phyloP scores from a whole-genome alignment of 1,284 basidiomycete species.

The Malassezia vespertilionis region DNA sequence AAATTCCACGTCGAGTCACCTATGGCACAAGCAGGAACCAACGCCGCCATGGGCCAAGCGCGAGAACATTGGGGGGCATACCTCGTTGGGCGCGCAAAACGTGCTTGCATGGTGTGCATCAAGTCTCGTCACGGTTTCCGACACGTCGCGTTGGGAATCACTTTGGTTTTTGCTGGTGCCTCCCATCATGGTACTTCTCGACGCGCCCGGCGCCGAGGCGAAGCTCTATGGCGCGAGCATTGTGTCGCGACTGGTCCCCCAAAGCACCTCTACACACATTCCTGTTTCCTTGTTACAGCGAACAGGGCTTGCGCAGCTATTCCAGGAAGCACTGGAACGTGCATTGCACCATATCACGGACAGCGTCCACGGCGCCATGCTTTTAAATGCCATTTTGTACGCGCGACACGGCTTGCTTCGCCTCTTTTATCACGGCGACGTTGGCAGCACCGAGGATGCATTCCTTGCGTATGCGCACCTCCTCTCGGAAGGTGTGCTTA shows the following conservation, averaged over 20 bases:
- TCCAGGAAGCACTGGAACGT: constrained; percentile 4
- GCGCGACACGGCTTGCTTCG: background rate
- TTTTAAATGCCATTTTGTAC: background rate
- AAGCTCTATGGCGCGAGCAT: constrained; percentile 11
- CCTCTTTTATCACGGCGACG: background rate
- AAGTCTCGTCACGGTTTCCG: background rate
- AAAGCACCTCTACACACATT: background rate
- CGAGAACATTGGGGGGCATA: background rate
- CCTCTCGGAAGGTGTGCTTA: constrained; percentile 8
- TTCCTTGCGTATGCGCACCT: constrained; percentile 2
- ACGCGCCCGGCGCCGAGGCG: background rate
- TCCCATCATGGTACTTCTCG: constrained; percentile 12
- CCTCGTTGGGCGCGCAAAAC: constrained; percentile 1
- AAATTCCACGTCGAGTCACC: no score
- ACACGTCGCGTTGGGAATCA: constrained; percentile 4
- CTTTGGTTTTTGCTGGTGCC: constrained; percentile 12
- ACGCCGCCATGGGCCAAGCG: background rate
- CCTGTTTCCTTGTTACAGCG: constrained; percentile 8
- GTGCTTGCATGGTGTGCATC: constrained; percentile 14
- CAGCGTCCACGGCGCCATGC: background rate
- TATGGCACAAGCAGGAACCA: background rate
- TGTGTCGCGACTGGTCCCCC: background rate
- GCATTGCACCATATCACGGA: constrained; percentile 9
- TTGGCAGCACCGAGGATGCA: background rate
- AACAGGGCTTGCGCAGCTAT: constrained; percentile 9